phyloP scores from a whole-genome alignment of 1,139 yeast genomes.

The Eremothecium coryli region DNA sequence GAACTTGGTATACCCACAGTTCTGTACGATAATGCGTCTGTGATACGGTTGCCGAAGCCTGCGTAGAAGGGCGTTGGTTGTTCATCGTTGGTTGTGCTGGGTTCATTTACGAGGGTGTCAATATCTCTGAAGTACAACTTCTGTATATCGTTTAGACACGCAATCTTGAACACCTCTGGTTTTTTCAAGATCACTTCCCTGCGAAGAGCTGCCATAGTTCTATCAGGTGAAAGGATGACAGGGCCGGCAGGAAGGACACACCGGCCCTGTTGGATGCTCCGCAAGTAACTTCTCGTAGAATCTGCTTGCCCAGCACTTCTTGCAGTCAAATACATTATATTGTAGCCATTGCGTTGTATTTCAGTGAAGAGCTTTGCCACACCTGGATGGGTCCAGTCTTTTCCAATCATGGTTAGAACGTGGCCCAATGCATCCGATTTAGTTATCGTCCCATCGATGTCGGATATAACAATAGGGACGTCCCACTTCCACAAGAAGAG shows the following conservation, averaged over 20 bases:
- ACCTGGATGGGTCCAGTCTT: constrained; percentile 98
- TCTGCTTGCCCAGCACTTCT: constrained; percentile 96
- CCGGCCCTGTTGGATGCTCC: constrained; percentile 70
- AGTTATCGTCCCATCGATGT: constrained; percentile 97
- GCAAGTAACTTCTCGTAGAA: constrained; percentile 73
- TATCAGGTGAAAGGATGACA: constrained; percentile 88
- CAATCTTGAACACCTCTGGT: constrained; percentile 97
- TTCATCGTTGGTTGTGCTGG: constrained; percentile 7
- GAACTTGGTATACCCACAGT: constrained; percentile 93
- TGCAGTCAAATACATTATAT: constrained; percentile 87
- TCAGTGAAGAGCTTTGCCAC: constrained; percentile 87
- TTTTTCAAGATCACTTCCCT: constrained; percentile 89
- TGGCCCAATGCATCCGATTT: constrained; percentile 97
- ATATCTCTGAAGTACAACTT: constrained; percentile 41
- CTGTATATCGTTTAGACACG: constrained; percentile 82
- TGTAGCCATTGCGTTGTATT: constrained; percentile 79
- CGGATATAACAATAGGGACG: constrained; percentile 90
- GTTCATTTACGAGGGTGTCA: neutral
- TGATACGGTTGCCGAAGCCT: constrained; percentile 94
- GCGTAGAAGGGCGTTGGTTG: constrained; percentile 54
- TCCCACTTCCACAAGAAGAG: constrained; percentile 77
- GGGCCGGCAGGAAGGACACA: constrained; percentile 79
- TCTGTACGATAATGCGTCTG: constrained; percentile 93
- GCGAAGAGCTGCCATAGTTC: constrained; percentile 90
- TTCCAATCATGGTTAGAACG: constrained; percentile 83